Evolutionary conservation across 441 rosid genomes (phyloP).

Genomic region (Populus hybrid): DNA sequence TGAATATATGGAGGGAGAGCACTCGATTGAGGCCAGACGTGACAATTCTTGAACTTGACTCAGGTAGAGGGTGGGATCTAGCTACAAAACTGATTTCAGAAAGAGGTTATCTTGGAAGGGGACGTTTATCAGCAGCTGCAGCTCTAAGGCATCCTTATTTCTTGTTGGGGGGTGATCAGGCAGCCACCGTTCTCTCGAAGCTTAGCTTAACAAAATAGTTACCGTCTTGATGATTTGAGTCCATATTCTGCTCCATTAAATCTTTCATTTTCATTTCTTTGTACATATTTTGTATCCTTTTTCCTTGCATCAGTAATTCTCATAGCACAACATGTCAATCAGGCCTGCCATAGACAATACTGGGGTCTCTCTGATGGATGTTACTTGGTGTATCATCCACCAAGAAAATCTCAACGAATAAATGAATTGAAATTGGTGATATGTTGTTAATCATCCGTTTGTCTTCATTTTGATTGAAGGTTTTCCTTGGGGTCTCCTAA

Average conservation of each 20-base stretch:
- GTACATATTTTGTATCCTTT: background rate
- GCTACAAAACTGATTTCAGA: slow-evolving; percentile 80
- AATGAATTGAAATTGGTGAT: background rate
- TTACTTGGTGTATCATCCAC: background rate
- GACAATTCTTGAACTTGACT: slow-evolving; percentile 81
- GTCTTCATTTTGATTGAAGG: background rate
- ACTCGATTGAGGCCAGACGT: slow-evolving; percentile 79
- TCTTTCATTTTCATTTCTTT: background rate
- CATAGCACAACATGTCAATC: background rate
- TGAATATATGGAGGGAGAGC: slow-evolving; percentile 67
- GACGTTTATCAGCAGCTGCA: slow-evolving; percentile 92
- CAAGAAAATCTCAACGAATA: background rate
- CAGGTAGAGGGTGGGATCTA: slow-evolving; percentile 94
- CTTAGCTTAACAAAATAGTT: slow-evolving; percentile 57
- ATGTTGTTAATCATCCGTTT: background rate
- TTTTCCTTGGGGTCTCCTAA: background rate
- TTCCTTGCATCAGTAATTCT: background rate
- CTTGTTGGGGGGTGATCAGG: slow-evolving; percentile 91
- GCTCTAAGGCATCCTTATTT: slow-evolving; percentile 95
- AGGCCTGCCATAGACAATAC: background rate
- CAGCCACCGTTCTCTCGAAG: slow-evolving; percentile 83
- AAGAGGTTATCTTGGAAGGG: slow-evolving; percentile 71
- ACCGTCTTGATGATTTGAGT: slow-evolving; percentile 17
- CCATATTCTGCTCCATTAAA: background rate
- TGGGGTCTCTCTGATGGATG: background rate